Evolutionary conservation across 2,329 filamentous ascomycete genomes (phyloP), one percentile per base, ranked within the genome.

Genomic region (Neonectria ditissima): DNA sequence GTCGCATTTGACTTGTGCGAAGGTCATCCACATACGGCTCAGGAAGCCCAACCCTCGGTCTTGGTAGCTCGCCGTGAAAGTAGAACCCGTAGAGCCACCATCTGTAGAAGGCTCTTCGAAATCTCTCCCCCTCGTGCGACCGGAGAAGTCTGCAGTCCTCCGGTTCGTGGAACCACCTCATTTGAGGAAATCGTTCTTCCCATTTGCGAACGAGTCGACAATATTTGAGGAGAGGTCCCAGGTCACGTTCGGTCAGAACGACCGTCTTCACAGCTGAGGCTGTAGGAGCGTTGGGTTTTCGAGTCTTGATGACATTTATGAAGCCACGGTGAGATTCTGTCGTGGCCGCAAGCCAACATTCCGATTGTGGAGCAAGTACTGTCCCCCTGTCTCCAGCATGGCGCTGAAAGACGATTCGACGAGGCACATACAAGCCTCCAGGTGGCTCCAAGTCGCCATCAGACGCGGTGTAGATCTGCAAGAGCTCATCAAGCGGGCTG

Each of bases 71-170:
- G 11, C 81, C 80, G 50, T 87, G 84, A 62, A 87, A 87, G 63
- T 84, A 82, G 34, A 80, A 79, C 7, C 83, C 79, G 65, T 84
- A 87, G 4, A 85, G 77, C 84, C 85, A 86, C 85, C 85, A 88
- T 32, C 79, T 75, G 54, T 85, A 86, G 30, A 87, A 73, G 1
- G 83, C 85, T 64, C 80, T 79, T 5, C 86, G 81, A 54, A 87
- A 78, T 51, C 84, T 80, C n/a, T 73, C 66, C 28, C 77, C 77
- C 69, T 88, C 86, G 26, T 78, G 74, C 0, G 72, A 55, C 8
- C 74, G 74, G 6, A 87, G 77, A 39, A 77, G 78, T 16, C 85
- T 81, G 43, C 82, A 81, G 51, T 82, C 75, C 59, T 82, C 80
- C 0, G 80, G 79, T 10, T 79, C 72, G 2, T 82, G 77, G 65